phyloP scores from a whole-genome alignment of 2,329 filamentous ascomycete genomes.

The Paecilomyces variotii region DNA sequence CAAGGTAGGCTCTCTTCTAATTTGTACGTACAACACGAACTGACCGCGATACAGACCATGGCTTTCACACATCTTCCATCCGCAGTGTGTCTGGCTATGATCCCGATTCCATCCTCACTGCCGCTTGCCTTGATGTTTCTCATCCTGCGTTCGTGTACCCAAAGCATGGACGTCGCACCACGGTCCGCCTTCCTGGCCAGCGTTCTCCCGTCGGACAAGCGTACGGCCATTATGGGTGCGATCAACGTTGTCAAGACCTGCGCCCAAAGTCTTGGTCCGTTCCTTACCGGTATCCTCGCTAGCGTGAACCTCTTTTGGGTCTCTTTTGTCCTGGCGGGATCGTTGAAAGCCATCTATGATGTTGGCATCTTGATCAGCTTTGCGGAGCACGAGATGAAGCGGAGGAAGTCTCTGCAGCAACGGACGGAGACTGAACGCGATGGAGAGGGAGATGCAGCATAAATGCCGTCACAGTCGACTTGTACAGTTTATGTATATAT shows the following conservation, averaged over 20 bases:
- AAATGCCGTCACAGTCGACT: background rate
- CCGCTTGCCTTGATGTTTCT: slow-evolving; percentile 52
- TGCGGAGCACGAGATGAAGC: slow-evolving; percentile 18
- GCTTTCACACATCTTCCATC: slow-evolving; percentile 67
- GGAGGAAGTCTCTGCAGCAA: background rate
- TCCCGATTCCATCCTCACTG: slow-evolving; percentile 50
- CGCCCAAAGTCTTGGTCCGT: slow-evolving; percentile 53
- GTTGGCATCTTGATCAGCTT: slow-evolving; percentile 49
- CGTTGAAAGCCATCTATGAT: slow-evolving; percentile 55
- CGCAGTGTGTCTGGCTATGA: slow-evolving; percentile 55
- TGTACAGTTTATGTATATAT: background rate
- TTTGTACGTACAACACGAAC: background rate
- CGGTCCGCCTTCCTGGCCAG: slow-evolving; percentile 62
- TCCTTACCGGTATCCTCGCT: slow-evolving; percentile 57
- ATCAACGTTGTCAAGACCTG: slow-evolving; percentile 63
- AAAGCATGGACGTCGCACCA: slow-evolving; percentile 64
- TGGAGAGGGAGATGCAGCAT: background rate
- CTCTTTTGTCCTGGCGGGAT: slow-evolving; percentile 55
- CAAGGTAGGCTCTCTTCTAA: slow-evolving; percentile 23
- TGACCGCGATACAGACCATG: slow-evolving; percentile 51
- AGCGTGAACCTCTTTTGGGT: slow-evolving; percentile 51
- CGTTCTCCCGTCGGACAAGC: slow-evolving; percentile 55
- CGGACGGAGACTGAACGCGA: background rate
- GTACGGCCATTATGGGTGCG: slow-evolving; percentile 64
- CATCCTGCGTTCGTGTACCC: slow-evolving; percentile 52